Evolutionary conservation across 2,329 filamentous ascomycete species (phyloP), one percentile per base, ranked within the genome.

Genomic region (Hypocreales sp.): DNA sequence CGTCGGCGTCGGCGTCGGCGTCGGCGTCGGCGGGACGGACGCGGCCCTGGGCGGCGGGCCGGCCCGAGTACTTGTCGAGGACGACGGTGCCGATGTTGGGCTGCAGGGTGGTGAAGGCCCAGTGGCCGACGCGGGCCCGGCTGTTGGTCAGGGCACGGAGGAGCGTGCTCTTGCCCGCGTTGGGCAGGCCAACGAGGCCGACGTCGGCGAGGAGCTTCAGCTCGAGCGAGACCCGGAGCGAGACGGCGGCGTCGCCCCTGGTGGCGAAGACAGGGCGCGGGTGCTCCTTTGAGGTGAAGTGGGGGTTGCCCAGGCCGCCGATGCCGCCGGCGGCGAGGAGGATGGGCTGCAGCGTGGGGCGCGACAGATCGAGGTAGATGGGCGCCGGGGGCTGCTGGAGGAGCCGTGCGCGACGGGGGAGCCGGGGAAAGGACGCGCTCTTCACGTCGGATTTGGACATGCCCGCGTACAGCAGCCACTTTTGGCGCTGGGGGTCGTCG

Each of bases 1-100:
- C 61, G 48, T 49, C 61, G 25, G 64, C 55, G 5, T 50, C 60
- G 40, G 45, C 58, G 12, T 40, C 54, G 41, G 44, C 47, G 38
- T 8, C 14, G 9, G 14, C 8, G 18, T 17, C 10, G 22, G 21
- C 7, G 21, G 13, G 16, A 17, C 12, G 20, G 26, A 13, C 22
- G 26, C 18, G 20, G 7, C 52, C 55, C 23, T 48, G 51, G 24
- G 67, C 50, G 5, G 56, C 30, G 2, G 84, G 82, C 0, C 81
- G 72, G 3, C 86, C 83, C 31, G 73, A 75, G 56, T 90, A 71
- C 47, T 86, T 72, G 50, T 98, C 90, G 8, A 98, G 67, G 10
- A 95, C 78, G 6, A 98, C 83, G 1, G 90, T 98, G 27, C 90
- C 90, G 29, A 98, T 92, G 40, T 92, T 94, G 3, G 90, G 90